phyloP scores from a whole-genome alignment of 495 filamentous ascomycete species.

The Cercophora newfieldiana region DNA sequence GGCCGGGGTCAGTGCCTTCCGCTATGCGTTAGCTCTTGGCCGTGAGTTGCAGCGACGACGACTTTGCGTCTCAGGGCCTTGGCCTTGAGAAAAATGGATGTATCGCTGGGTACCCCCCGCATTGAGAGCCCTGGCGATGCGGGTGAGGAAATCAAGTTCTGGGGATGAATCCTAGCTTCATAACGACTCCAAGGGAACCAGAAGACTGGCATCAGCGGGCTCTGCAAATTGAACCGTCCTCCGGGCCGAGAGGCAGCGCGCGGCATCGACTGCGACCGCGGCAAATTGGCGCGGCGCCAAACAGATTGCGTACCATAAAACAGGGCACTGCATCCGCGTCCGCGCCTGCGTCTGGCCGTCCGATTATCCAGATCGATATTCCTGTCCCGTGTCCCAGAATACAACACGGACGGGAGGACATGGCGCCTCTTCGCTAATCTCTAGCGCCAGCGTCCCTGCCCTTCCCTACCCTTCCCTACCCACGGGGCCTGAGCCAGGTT shows the following conservation, averaged over 20 bases:
- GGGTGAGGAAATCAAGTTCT: slow-evolving; percentile 3
- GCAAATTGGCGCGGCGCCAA: slow-evolving; percentile 14
- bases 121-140: slow-evolving; percentile 30
- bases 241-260: neutral
- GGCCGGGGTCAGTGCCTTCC: slow-evolving; percentile 27
- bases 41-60: slow-evolving; percentile 5
- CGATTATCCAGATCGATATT: slow-evolving; percentile 33
- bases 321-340: slow-evolving; percentile 18
- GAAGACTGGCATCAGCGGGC: slow-evolving; percentile 15
- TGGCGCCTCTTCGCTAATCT: slow-evolving; percentile 36
- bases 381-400: slow-evolving; percentile 25
- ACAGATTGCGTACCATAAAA: slow-evolving; percentile 22
- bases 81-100: neutral
- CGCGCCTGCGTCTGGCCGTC: slow-evolving; percentile 17
- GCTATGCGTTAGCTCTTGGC: slow-evolving; percentile 15
- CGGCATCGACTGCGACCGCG: slow-evolving; percentile 3
- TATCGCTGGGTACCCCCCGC: slow-evolving; percentile 8
- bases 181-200: slow-evolving; percentile 21
- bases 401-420: slow-evolving; percentile 18
- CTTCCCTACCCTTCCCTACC: slow-evolving; percentile 17
- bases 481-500: slow-evolving; percentile 23
- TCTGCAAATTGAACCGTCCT: slow-evolving; percentile 17
- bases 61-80: neutral
- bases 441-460: slow-evolving; percentile 23
- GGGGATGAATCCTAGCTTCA: slow-evolving; percentile 17